These are phyloP conservation scores for Actinomortierella wolfii DNA, from an alignment of 371 early-diverging fungal species.

Conservation along the genomic window DNA sequence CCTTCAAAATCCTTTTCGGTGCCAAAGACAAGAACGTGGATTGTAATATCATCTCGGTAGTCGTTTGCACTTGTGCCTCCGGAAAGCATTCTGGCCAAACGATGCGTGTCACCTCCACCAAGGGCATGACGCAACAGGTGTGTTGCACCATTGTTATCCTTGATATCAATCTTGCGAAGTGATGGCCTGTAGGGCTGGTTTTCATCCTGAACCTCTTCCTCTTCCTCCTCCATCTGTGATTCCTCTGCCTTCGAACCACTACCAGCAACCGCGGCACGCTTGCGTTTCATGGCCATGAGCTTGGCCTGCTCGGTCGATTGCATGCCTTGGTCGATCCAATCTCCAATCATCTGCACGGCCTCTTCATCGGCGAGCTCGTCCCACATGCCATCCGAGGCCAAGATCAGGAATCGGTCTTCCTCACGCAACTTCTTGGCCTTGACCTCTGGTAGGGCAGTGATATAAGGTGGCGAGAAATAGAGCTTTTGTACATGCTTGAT, in stretches of 20 bases:
- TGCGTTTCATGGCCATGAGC: constrained; percentile 6
- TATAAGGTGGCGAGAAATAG: constrained; percentile 81
- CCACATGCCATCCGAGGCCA: constrained; percentile 91
- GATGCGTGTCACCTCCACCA: constrained; percentile 50
- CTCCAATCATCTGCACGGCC: constrained; percentile 52
- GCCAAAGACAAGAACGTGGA: constrained; percentile 70
- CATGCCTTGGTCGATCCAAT: constrained; percentile 40
- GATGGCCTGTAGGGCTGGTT: constrained; percentile 48
- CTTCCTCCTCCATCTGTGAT: constrained; percentile 19
- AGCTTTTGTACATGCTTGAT: constrained; percentile 25
- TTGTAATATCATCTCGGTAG: constrained; percentile 87
- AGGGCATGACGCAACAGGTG: constrained; percentile 74
- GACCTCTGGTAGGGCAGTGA: constrained; percentile 80
- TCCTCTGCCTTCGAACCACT: too few species aligned
- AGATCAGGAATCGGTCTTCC: constrained; percentile 70
- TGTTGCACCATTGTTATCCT: constrained; percentile 77
- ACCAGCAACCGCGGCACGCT: too few species aligned
- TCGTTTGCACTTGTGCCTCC: constrained; percentile 41
- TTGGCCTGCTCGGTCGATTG: not conserved
- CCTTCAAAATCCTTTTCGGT: too few species aligned
- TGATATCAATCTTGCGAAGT: constrained; percentile 20
- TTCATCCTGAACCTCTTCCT: constrained; percentile 48
- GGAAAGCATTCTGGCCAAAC: constrained; percentile 51
- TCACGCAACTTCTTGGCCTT: constrained; percentile 59
- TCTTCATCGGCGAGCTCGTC: constrained; percentile 73